These are phyloP conservation scores for Cladosporium sp. DNA, from an alignment of 2,329 filamentous ascomycete species.

Conservation along the genomic window DNA sequence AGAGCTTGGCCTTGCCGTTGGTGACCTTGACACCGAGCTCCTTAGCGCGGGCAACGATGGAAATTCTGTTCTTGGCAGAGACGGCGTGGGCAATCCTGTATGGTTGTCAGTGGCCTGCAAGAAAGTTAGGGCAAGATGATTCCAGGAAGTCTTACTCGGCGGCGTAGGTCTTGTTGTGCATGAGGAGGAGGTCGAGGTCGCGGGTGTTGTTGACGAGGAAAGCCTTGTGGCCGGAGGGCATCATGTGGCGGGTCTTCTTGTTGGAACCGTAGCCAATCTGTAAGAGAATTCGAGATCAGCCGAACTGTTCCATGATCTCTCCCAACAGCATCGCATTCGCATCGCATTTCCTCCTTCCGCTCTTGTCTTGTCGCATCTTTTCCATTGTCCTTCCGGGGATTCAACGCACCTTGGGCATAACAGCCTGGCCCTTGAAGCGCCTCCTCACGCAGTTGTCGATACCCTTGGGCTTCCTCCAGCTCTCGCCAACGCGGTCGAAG, in stretches of 20 bases:
- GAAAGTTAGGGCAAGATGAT: not conserved
- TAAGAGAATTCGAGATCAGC: slow-evolving; percentile 25
- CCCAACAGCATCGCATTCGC: slow-evolving; percentile 8
- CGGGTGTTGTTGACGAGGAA: slow-evolving; percentile 98
- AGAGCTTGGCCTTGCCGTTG: slow-evolving; percentile 98
- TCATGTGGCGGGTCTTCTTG: slow-evolving; percentile 99
- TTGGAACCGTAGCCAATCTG: slow-evolving; percentile 99
- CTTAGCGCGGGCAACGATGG: slow-evolving; percentile 97
- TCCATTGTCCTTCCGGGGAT: slow-evolving; percentile 5
- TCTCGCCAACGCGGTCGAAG: slow-evolving; percentile 86
- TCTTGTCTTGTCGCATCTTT: slow-evolving; percentile 15
- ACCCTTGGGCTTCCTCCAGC: slow-evolving; percentile 99
- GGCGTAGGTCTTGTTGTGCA: slow-evolving; percentile 99
- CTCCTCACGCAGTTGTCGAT: slow-evolving; percentile 98
- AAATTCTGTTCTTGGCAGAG: slow-evolving; percentile 97
- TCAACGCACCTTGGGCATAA: slow-evolving; percentile 91
- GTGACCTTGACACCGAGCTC: slow-evolving; percentile 99
- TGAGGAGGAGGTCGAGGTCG: slow-evolving; percentile 96
- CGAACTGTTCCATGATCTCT: slow-evolving; percentile 18
- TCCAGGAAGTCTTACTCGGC: slow-evolving; percentile 74
- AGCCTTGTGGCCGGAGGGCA: slow-evolving; percentile 98
- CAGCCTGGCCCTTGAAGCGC: slow-evolving; percentile 93
- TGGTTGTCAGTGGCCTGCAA: slow-evolving; percentile 38
- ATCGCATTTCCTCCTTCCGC: not conserved
- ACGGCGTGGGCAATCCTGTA: slow-evolving; percentile 93